Evolutionary conservation across 1,284 basidiomycete genomes (phyloP), one percentile per base, ranked within the genome.

Genomic region (Apiotrichum sp.): DNA sequence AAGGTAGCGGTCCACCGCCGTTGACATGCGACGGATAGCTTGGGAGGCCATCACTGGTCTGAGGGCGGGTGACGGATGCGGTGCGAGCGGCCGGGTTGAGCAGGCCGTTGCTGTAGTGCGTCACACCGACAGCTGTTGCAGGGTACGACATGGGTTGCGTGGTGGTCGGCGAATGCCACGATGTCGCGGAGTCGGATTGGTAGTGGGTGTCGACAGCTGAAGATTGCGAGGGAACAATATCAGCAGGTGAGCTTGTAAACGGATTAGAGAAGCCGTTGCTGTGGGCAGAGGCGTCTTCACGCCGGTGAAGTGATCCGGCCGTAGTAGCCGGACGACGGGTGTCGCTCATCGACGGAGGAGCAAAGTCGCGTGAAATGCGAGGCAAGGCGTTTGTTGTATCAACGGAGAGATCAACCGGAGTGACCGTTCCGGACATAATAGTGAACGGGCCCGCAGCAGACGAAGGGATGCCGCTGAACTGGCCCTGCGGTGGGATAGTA

Each of bases 281-380:
- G 40, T 32, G 39, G 38, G 38, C 29, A 29, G 36, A 44, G 55
- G 43, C 47, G 38, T 47, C 49, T 9, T 48, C 41, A 9, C 16
- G 39, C 9, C 62, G 56, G 55, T 67, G 62, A n/a, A 71, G 46
- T 2, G 68, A 65, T 8, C 71, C 72, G 16, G 65, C 68, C 11
- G 71, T 69, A 2, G 74, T 74, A 2, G 72, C 71, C 7, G 74
- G 74, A 44, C 72, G 62, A 22, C 71, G 62, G 6, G 71, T 67
- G 40, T 73, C 72, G 22, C 22, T 22, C 40, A 53, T 64, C 8
- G 62, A 62, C 2, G 72, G 72, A 16, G 71, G 58, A 8, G 63
- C 66, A 57, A 76, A 76, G 43, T 76, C 71, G 14, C 71, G 65
- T 11, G 69, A 72, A 47, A 74, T 76, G 22, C 72, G 68, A 6